Conservation (phyloP, 306 rosid species). For the Pueraria montana region DNA sequence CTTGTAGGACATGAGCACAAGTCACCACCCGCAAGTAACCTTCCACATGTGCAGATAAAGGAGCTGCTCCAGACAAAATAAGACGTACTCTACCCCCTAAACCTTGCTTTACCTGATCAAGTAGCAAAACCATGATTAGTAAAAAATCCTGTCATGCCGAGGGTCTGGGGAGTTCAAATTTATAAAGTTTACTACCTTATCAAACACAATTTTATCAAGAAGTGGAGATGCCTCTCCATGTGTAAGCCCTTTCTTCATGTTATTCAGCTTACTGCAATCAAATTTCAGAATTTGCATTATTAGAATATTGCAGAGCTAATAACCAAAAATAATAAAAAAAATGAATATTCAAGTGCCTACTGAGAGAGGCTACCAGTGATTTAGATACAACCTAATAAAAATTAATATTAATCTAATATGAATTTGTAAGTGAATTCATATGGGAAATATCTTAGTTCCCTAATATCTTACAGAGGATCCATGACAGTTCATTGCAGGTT, state of each 20-base stretch:
- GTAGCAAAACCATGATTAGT: constrained; percentile 52
- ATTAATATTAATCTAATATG: constrained; percentile 12
- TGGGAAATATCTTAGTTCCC: constrained; percentile 15
- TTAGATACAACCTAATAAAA: constrained; percentile 7
- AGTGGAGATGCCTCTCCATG: constrained; percentile 76
- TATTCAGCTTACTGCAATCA: constrained; percentile 72
- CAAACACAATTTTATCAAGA: constrained; percentile 82
- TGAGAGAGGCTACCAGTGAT: constrained; percentile 26
- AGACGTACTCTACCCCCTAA: constrained; percentile 91
- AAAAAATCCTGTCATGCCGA: constrained; percentile 15
- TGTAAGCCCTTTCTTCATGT: constrained; percentile 74
- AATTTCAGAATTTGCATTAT: constrained; percentile 35
- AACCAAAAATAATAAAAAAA: neutral
- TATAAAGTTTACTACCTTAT: constrained; percentile 65
- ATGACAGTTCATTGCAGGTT: constrained; percentile 18
- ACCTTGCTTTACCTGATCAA: constrained; percentile 85
- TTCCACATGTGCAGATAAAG: constrained; percentile 86
- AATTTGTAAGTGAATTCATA: constrained; percentile 16
- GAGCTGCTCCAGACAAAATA: constrained; percentile 97
- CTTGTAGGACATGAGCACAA: constrained; percentile 94
- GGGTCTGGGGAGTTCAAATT: constrained; percentile 3
- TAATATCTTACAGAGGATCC: constrained; percentile 2
- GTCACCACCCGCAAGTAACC: constrained; percentile 85
- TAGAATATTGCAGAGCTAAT: constrained; percentile 21
- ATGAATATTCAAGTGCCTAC: constrained; percentile 9